Percentiles rank a stretch among this genome's conserved stretches.
Evolutionary conservation across 2,329 filamentous ascomycete genomes (phyloP).

Genomic region (Ceratocystis papillata): DNA sequence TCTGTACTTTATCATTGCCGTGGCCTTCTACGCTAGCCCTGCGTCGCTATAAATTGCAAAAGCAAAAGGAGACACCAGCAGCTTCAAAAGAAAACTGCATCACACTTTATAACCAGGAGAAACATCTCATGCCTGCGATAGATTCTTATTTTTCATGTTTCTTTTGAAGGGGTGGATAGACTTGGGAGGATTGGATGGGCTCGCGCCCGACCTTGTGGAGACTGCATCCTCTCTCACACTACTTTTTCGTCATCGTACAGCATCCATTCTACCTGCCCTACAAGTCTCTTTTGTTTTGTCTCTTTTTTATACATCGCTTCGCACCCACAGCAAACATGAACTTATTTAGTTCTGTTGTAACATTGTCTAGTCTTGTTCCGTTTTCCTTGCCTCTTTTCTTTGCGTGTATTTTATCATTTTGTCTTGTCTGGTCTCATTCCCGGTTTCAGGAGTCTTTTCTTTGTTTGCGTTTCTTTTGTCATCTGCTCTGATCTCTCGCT

Average conservation of each 20-base stretch:
- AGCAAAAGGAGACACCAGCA: not conserved
- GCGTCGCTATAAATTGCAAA: slow-evolving; percentile 24
- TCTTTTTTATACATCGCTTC: not conserved
- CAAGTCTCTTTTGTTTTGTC: not conserved
- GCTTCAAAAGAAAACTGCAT: not conserved
- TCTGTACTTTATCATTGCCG: slow-evolving; percentile 49
- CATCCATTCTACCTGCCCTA: not conserved
- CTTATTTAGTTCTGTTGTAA: no score
- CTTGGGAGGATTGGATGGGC: no score
- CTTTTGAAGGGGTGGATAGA: not conserved
- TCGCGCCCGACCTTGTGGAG: no score
- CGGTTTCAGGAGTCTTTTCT: not conserved
- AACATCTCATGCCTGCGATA: not conserved
- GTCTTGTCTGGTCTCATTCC: no score
- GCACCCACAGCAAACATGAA: no score
- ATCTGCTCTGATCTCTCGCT: not conserved
- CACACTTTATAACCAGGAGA: no score
- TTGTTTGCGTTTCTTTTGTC: slow-evolving; percentile 7
- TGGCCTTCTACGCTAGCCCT: slow-evolving; percentile 50
- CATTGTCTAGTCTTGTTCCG: no score
- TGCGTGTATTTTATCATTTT: no score
- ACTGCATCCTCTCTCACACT: no score
- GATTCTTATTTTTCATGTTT: not conserved
- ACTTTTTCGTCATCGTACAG: no score
- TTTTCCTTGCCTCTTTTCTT: no score